These are phyloP conservation scores for Calonectria fujianensis DNA, from an alignment of 2,329 filamentous ascomycete genomes.

Conservation along the genomic window DNA sequence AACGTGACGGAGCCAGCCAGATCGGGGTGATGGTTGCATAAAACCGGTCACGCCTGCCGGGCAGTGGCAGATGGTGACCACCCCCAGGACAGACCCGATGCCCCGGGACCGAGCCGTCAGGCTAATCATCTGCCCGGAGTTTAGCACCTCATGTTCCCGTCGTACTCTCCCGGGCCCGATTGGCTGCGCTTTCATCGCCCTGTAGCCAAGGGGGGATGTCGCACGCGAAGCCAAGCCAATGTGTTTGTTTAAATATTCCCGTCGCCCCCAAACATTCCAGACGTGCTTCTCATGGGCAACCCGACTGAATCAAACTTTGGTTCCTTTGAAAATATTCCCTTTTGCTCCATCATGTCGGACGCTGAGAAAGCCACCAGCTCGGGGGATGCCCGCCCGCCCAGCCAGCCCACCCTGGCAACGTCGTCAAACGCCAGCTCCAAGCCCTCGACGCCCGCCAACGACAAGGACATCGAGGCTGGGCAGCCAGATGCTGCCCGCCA, in stretches of 20 bases:
- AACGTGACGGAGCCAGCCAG: neutral
- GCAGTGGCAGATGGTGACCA: neutral
- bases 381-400: conserved; percentile 42
- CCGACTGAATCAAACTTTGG: neutral
- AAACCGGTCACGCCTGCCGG: neutral
- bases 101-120: neutral
- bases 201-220: neutral
- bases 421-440: conserved; percentile 29
- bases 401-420: conserved; percentile 47
- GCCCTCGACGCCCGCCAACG: neutral
- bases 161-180: neutral
- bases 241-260: conserved; percentile 2
- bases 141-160: neutral
- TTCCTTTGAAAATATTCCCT: neutral
- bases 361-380: conserved; percentile 18
- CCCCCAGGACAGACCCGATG: neutral
- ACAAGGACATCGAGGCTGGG: conserved; percentile 41
- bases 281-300: neutral
- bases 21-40: neutral
- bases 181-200: neutral
- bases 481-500: neutral
- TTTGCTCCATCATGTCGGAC: conserved; percentile 31
- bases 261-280: neutral
- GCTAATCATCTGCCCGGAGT: conserved; percentile 6
- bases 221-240: neutral